Evolutionary conservation across 1,284 basidiomycete genomes (phyloP).

Genomic region (Trichosporon sp.): DNA sequence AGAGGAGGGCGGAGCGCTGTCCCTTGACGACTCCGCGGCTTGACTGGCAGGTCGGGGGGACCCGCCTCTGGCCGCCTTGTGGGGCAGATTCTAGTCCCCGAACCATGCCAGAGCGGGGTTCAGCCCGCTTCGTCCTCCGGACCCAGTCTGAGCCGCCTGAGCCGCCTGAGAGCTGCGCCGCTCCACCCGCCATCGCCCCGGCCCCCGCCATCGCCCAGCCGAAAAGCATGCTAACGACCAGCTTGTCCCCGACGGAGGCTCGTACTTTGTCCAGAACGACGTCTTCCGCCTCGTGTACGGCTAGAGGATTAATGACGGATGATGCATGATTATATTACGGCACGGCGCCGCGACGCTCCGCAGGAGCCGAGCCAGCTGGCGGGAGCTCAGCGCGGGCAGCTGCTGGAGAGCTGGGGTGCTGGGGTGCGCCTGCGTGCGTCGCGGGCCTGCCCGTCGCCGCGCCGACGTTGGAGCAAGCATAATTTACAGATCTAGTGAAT

Average conservation of each 20-base stretch:
- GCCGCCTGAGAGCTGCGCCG: not conserved
- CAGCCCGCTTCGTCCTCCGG: no score
- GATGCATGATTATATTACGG: slow-evolving; percentile 6
- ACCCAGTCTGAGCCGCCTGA: no score
- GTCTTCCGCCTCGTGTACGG: slow-evolving; percentile 69
- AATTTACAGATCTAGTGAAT: not conserved
- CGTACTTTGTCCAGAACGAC: slow-evolving; percentile 87
- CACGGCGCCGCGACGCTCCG: not conserved
- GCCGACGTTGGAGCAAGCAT: not conserved
- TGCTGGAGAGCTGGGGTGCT: no score
- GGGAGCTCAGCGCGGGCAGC: not conserved
- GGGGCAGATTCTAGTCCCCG: no score
- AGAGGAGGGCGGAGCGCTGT: no score
- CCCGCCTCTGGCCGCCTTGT: no score
- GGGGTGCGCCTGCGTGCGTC: no score
- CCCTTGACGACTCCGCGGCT: not conserved
- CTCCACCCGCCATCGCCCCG: not conserved
- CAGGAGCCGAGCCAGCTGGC: not conserved
- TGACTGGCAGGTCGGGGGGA: no score
- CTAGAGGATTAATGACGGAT: slow-evolving; percentile 13
- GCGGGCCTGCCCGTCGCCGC: no score
- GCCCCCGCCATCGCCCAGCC: no score
- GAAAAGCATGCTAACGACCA: slow-evolving; percentile 22
- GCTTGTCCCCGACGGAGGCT: slow-evolving; percentile 68
- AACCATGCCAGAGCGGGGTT: no score